Evolutionary conservation across 352 stramenopile genomes (phyloP).

Genomic region (Pythium aphanidermatum): DNA sequence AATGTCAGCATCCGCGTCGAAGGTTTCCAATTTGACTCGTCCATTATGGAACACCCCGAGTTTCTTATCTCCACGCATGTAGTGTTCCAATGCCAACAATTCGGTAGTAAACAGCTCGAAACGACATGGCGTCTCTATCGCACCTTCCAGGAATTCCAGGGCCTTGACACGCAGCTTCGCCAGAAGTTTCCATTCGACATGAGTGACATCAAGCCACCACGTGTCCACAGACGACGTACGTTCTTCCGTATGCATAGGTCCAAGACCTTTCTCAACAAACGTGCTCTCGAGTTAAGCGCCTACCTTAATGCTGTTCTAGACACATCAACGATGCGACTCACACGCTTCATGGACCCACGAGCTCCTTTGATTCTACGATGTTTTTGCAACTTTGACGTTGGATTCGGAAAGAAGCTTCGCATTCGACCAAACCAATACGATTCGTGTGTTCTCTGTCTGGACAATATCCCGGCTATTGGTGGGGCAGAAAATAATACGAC

Average conservation of each 20-base stretch:
- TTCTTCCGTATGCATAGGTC: constrained; percentile 58
- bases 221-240: constrained; percentile 40
- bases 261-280: constrained; percentile 47
- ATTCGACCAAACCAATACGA: constrained; percentile 36
- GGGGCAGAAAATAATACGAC: no score
- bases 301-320: constrained; percentile 44
- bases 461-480: constrained; percentile 28
- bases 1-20: constrained; percentile 48
- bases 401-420: constrained; percentile 35
- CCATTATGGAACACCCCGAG: constrained; percentile 75
- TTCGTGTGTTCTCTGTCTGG: constrained; percentile 48
- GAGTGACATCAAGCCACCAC: constrained; percentile 39
- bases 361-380: constrained; percentile 66
- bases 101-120: constrained; percentile 43
- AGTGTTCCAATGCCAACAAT: constrained; percentile 57
- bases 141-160: constrained; percentile 71
- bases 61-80: constrained; percentile 56
- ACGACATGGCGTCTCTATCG: constrained; percentile 59
- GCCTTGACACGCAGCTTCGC: constrained; percentile 64
- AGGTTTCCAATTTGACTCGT: constrained; percentile 64
- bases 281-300: constrained; percentile 57
- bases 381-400: constrained; percentile 81
- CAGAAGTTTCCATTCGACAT: constrained; percentile 58
- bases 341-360: constrained; percentile 60
- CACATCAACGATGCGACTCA: constrained; percentile 46